A percentile compares a stretch with the other conserved stretches of the same genome.
Evolutionary conservation across 352 stramenopile genomes (phyloP).

Genomic region (Thalassiosira gravida): DNA sequence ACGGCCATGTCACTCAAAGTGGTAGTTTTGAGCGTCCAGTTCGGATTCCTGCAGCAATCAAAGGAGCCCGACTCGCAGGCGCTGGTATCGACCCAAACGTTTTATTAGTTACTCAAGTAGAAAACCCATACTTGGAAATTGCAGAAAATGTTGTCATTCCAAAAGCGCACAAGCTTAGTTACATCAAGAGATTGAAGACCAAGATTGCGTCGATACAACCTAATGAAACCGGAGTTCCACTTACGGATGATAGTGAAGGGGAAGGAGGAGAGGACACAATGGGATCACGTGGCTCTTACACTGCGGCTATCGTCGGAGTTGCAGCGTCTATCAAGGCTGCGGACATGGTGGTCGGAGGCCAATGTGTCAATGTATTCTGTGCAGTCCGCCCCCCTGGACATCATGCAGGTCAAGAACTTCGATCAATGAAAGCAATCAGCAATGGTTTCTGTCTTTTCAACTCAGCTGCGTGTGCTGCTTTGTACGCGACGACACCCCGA

Average conservation of each 20-base stretch:
- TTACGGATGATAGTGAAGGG: slow-evolving; percentile 83
- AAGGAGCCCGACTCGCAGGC: slow-evolving; percentile 70
- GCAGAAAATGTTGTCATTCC: slow-evolving; percentile 75
- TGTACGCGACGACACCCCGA: slow-evolving; percentile 90
- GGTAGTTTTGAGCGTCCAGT: slow-evolving; percentile 81
- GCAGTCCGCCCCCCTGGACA: slow-evolving; percentile 94
- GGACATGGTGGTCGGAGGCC: slow-evolving; percentile 88
- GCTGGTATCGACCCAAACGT: slow-evolving; percentile 57
- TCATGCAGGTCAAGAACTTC: slow-evolving; percentile 92
- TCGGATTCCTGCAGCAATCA: slow-evolving; percentile 79
- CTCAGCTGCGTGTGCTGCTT: slow-evolving; percentile 94
- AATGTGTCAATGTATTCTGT: slow-evolving; percentile 95
- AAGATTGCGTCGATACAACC: slow-evolving; percentile 61
- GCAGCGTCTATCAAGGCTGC: slow-evolving; percentile 84
- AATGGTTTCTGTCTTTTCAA: slow-evolving; percentile 98
- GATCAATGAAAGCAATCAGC: slow-evolving; percentile 89
- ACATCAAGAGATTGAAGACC: slow-evolving; percentile 75
- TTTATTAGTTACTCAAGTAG: slow-evolving; percentile 66
- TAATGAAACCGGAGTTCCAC: slow-evolving; percentile 62
- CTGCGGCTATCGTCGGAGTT: slow-evolving; percentile 75
- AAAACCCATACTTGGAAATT: slow-evolving; percentile 70
- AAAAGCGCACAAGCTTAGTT: slow-evolving; percentile 76
- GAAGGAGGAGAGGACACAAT: slow-evolving; percentile 84
- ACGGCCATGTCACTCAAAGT: slow-evolving; percentile 77
- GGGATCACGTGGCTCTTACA: slow-evolving; percentile 79